Base-by-base conservation (phyloP, 768 basidiomycete species). In the Vishniacozyma victoriae region DNA sequence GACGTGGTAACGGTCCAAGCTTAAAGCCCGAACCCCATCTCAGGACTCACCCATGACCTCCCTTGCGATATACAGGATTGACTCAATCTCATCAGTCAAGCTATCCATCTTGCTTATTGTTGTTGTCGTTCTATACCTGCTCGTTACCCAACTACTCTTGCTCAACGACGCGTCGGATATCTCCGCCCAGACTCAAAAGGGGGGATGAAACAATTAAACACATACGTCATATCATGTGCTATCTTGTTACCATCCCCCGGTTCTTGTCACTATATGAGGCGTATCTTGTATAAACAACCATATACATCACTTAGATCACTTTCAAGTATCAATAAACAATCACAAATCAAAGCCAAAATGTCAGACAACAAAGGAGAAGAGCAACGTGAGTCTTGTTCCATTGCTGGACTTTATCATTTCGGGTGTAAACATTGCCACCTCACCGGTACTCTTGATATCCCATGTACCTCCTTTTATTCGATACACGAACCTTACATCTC, bases 51-150 rank as follows among this genome's bases (percentile, higher is more conserved):
- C 88, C 76, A 86, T 90, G 44, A 92, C 78, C 76, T 92, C 90
- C 33, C 90, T 78, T n/a, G 81, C 84, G 55, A 93, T 83, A 72
- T 87, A 91, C 29, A 95, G 76, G 59, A 92, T 80, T 38, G 87
- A 88, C 72, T 92, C 85, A 51, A 92, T 84, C 64, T 91, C 88
- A 51, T 90, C 87, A 24, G 57, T 42, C 5, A 68, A 45, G 36
- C 35, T 41, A 50, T 70, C 59, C 64, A 67, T 70, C 18, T 12
- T 50, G 55, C n/a, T n/a, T n/a, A n/a, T n/a, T n/a, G n/a, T n/a
- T 24, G 15, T 9, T 13, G 20, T n/a, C 13, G 13, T 14, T 22
- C 19, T 20, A 14, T 14, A 40, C 15, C 15, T n/a, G 38, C 13
- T 14, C 2, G 4, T n/a, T n/a, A n/a, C n/a, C n/a, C n/a, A n/a